Conservation (phyloP, 805 yeast species). For the Teunomyces stri region DNA sequence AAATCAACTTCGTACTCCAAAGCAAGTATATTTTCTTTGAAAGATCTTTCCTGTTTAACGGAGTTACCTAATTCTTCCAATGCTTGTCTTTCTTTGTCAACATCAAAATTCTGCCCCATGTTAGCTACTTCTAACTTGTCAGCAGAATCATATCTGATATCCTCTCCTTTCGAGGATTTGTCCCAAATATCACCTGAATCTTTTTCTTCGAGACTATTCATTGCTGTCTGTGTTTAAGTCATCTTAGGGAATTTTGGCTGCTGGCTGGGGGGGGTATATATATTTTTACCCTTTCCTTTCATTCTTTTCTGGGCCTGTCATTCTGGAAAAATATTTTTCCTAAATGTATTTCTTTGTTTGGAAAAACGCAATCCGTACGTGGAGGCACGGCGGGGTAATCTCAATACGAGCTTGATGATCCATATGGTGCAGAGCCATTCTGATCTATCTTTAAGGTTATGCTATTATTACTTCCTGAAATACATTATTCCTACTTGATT, state of each 20-base stretch:
- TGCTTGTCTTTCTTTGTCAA: slow-evolving; percentile 34
- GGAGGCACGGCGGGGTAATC: background rate
- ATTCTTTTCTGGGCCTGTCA: background rate
- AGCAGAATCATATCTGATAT: background rate
- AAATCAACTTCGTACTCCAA: slow-evolving; percentile 42
- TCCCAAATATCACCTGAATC: background rate
- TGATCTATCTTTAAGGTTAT: no score
- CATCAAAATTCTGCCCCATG: slow-evolving; percentile 18
- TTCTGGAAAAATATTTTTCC: background rate
- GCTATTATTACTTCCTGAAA: no score
- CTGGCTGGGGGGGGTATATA: no score
- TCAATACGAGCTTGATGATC: background rate
- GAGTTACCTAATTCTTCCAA: slow-evolving; percentile 32
- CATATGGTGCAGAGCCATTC: background rate
- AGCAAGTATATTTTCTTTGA: slow-evolving; percentile 35
- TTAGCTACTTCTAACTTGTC: background rate
- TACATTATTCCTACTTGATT: no score
- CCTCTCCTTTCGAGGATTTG: background rate
- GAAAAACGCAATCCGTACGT: background rate
- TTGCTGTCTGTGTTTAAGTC: background rate
- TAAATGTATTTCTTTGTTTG: background rate
- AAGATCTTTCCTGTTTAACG: slow-evolving; percentile 27
- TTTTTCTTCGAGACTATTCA: slow-evolving; percentile 2
- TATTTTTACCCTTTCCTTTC: background rate
- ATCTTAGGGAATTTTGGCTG: background rate